Percentiles rank a stretch among this genome's conserved stretches.
phyloP scores from a whole-genome alignment of 257 asterid species.

The Nicotiana benthamiana region DNA sequence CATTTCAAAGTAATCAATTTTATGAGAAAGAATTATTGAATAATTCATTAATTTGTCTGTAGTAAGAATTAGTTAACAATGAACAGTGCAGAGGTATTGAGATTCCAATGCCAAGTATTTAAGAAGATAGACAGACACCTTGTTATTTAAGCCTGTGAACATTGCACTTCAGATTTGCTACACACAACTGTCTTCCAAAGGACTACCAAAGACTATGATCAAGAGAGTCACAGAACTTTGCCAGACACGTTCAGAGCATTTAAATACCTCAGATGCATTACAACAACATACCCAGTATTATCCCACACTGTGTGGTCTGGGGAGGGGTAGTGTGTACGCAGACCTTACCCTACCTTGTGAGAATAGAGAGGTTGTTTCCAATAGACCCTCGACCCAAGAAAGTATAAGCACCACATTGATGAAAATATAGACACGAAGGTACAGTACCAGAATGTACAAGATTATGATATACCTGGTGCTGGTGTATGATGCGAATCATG shows the following conservation, averaged over 20 bases:
- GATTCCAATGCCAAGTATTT: background rate
- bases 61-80: background rate
- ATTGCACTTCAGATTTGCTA: background rate
- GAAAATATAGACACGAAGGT: too few species aligned
- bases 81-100: background rate
- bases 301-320: too few species aligned
- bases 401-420: too few species aligned
- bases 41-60: background rate
- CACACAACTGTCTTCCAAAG: background rate
- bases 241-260: background rate
- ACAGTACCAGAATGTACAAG: background rate
- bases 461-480: conserved; percentile 73
- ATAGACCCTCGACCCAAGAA: too few species aligned
- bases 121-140: background rate
- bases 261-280: background rate
- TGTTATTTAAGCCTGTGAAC: background rate
- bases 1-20: background rate
- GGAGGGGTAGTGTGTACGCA: too few species aligned
- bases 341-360: too few species aligned
- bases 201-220: background rate
- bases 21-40: background rate
- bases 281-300: too few species aligned
- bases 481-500: conserved; percentile 96
- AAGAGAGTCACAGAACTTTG: background rate
- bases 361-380: too few species aligned